Conservation (phyloP, 495 filamentous ascomycete genomes). For the Penicillium soppii region DNA sequence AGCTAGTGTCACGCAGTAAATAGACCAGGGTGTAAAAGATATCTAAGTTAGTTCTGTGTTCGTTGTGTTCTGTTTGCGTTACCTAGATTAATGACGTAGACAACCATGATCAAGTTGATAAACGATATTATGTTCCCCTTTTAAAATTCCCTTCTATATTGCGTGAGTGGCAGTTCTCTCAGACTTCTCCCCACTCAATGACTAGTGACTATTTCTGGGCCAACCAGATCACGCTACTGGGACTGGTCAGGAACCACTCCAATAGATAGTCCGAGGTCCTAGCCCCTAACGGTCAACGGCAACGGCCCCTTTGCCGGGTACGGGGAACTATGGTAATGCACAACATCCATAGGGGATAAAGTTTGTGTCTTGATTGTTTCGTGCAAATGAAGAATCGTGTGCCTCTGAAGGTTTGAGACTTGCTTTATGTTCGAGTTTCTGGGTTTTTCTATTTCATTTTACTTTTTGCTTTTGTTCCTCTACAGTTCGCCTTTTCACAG, state of each 20-base stretch:
- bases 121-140: not conserved
- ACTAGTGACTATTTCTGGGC: not conserved
- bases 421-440: not conserved
- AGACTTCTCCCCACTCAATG: no score
- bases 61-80: not conserved
- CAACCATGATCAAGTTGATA: not conserved
- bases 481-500: not conserved
- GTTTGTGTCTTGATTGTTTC: not conserved
- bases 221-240: no score
- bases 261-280: conserved; percentile 4
- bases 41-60: not conserved
- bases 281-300: conserved; percentile 23
- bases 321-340: conserved; percentile 22
- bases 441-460: conserved; percentile 1
- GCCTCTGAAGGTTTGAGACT: no score
- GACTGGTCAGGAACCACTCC: no score
- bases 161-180: no score
- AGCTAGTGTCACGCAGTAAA: no score
- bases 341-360: conserved; percentile 15
- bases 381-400: no score
- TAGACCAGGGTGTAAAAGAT: not conserved
- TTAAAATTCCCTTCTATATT: not conserved
- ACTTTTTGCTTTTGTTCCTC: not conserved
- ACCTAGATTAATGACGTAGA: not conserved
- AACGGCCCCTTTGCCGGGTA: conserved; percentile 16